Conservation (phyloP, 805 yeast genomes). For the Suhomyces sp. region DNA sequence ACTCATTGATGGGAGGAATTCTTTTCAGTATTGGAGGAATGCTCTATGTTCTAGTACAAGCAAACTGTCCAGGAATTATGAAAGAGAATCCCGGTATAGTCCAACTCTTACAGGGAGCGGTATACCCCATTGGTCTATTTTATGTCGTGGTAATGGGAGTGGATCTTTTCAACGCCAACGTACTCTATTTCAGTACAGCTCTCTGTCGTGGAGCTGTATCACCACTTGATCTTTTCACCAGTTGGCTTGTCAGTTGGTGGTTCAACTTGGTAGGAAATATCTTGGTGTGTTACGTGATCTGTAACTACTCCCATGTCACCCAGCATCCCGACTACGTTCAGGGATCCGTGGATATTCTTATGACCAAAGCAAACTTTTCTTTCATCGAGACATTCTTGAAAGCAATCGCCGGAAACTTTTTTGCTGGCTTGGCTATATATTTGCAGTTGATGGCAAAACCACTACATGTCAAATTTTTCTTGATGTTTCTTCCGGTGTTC, state of each 20-base stretch:
- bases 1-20: constrained; percentile 69
- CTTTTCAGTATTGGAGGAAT: constrained; percentile 72
- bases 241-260: constrained; percentile 68
- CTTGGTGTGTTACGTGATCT: constrained; percentile 64
- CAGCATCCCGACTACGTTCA: constrained; percentile 36
- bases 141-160: constrained; percentile 75
- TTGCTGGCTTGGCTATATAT: constrained; percentile 72
- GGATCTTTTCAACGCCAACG: constrained; percentile 73
- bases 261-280: constrained; percentile 64
- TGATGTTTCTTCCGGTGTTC: constrained; percentile 68
- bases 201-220: constrained; percentile 68
- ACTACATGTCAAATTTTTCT: constrained; percentile 65
- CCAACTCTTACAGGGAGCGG: constrained; percentile 55
- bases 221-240: constrained; percentile 56
- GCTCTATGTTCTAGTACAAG: constrained; percentile 57
- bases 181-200: constrained; percentile 69
- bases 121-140: constrained; percentile 71
- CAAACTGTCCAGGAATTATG: constrained; percentile 46
- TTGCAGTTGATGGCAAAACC: constrained; percentile 79
- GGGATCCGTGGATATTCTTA: constrained; percentile 51
- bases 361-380: constrained; percentile 40
- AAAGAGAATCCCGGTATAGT: constrained; percentile 51
- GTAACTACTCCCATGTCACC: constrained; percentile 55
- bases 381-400: constrained; percentile 68
- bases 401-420: constrained; percentile 75